Evolutionary conservation across 768 basidiomycete species (phyloP).

Genomic region (Xanthoconium purpureum): DNA sequence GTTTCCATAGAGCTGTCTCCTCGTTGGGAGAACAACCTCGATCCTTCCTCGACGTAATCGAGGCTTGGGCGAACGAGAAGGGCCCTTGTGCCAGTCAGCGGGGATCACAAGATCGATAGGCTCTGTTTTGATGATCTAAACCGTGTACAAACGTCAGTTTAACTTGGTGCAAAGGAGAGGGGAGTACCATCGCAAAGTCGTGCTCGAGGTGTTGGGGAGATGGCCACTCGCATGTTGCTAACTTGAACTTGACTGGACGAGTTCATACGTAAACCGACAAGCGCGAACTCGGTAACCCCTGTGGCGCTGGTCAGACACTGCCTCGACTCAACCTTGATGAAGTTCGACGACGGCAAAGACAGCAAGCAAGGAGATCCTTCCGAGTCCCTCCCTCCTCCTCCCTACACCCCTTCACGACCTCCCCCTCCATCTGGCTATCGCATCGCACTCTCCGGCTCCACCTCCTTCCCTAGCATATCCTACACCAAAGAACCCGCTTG

Average conservation of each 20-base stretch:
- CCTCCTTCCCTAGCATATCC: constrained; percentile 37
- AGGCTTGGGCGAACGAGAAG: background rate
- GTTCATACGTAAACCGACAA: constrained; percentile 1
- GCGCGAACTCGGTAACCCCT: background rate
- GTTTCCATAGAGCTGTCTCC: constrained; percentile 2
- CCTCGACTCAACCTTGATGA: constrained; percentile 1
- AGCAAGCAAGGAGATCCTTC: background rate
- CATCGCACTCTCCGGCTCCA: constrained; percentile 44
- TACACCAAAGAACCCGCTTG: constrained; percentile 51
- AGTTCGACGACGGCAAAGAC: constrained; percentile 7
- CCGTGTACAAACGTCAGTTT: background rate
- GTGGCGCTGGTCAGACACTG: too few relatives aligned
- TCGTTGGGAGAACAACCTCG: constrained; percentile 14
- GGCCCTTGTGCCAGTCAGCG: background rate
- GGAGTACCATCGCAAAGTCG: background rate
- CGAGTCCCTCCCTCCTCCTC: background rate
- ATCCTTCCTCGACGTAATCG: background rate
- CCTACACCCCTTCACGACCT: constrained; percentile 35
- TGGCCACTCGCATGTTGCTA: background rate
- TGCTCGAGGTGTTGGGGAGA: too few relatives aligned
- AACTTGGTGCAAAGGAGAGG: background rate
- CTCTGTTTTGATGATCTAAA: constrained; percentile 12
- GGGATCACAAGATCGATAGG: background rate
- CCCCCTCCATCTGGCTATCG: constrained; percentile 70
- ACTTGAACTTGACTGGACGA: too few relatives aligned